phyloP scores from a whole-genome alignment of 768 basidiomycete species.

The Tylopilus balloui region DNA sequence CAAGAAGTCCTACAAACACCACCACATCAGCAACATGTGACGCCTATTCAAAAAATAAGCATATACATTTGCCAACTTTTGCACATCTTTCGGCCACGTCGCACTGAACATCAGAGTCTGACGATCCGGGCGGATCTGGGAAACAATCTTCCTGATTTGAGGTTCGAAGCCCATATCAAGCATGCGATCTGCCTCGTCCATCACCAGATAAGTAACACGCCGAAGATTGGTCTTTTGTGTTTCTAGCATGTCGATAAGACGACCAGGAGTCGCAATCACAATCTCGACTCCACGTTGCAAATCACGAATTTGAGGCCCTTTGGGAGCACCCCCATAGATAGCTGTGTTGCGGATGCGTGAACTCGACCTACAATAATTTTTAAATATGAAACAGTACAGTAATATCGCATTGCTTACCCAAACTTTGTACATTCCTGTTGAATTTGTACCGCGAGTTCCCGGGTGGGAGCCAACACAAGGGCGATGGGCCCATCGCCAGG shows the following conservation, averaged over 20 bases:
- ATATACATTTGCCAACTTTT: conserved; percentile 85
- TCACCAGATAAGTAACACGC: conserved; percentile 94
- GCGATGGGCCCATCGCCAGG: conserved; percentile 98
- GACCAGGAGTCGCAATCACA: conserved; percentile 99
- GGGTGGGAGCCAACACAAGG: conserved; percentile 93
- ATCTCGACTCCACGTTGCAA: conserved; percentile 96
- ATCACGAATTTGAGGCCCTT: conserved; percentile 97
- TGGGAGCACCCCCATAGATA: conserved; percentile 98
- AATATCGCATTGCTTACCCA: conserved; percentile 50
- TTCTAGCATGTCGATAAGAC: conserved; percentile 99
- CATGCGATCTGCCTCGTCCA: conserved; percentile 99
- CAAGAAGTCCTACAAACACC: conserved; percentile 72
- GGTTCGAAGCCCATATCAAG: conserved; percentile 99
- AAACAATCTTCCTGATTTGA: conserved; percentile 96
- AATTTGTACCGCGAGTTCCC: conserved; percentile 98
- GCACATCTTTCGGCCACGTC: conserved; percentile 99
- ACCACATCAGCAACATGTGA: conserved; percentile 1
- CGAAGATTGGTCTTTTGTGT: conserved; percentile 93
- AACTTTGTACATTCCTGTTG: conserved; percentile 99
- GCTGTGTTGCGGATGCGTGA: conserved; percentile 98
- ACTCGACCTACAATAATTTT: conserved; percentile 51
- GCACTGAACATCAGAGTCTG: conserved; percentile 99
- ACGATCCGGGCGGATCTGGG: conserved; percentile 95
- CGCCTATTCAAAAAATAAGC: not conserved
- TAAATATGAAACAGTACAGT: not conserved